A percentile compares a stretch with the other conserved stretches of the same genome.
Evolutionary conservation across 1,139 yeast species (phyloP).

Genomic region (Meyerozyma sp.): DNA sequence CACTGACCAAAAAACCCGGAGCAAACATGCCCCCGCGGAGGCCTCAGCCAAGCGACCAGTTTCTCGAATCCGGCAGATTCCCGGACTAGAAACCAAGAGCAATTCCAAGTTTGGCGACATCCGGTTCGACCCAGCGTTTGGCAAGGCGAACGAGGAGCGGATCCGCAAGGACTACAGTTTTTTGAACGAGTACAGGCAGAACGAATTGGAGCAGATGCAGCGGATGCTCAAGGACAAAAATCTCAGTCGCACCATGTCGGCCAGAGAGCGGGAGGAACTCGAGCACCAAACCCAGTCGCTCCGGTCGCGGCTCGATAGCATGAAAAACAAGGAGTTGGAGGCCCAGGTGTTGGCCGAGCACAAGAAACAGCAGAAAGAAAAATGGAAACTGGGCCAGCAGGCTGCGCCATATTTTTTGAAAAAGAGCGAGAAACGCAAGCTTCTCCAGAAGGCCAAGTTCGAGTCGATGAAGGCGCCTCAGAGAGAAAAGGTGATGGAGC

Average conservation of each 20-base stretch:
- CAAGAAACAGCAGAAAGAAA: conserved; percentile 42
- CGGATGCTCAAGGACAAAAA: conserved; percentile 53
- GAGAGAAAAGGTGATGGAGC: conserved; percentile 82
- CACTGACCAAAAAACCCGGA: conserved; percentile 22
- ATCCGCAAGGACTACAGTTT: conserved; percentile 77
- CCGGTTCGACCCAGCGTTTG: conserved; percentile 85
- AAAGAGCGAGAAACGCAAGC: conserved; percentile 74
- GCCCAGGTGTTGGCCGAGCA: conserved; percentile 52
- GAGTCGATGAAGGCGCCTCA: conserved; percentile 79
- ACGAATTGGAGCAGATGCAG: conserved; percentile 62
- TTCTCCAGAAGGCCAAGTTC: conserved; percentile 84
- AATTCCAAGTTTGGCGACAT: conserved; percentile 57
- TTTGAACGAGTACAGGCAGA: conserved; percentile 75
- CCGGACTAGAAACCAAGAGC: conserved; percentile 53
- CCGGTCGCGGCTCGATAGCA: conserved; percentile 70
- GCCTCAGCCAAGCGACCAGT: conserved; percentile 70
- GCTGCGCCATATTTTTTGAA: conserved; percentile 59
- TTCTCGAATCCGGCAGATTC: conserved; percentile 63
- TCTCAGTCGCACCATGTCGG: conserved; percentile 35
- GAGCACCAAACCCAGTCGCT: conserved; percentile 53
- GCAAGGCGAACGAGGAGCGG: conserved; percentile 65
- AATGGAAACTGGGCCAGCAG: conserved; percentile 45
- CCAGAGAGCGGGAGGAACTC: conserved; percentile 49
- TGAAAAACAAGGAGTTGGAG: conserved; percentile 74
- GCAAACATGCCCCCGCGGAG: conserved; percentile 80